Conservation (phyloP, 75 land plant species). For the Chamaecyparis obtusa region DNA sequence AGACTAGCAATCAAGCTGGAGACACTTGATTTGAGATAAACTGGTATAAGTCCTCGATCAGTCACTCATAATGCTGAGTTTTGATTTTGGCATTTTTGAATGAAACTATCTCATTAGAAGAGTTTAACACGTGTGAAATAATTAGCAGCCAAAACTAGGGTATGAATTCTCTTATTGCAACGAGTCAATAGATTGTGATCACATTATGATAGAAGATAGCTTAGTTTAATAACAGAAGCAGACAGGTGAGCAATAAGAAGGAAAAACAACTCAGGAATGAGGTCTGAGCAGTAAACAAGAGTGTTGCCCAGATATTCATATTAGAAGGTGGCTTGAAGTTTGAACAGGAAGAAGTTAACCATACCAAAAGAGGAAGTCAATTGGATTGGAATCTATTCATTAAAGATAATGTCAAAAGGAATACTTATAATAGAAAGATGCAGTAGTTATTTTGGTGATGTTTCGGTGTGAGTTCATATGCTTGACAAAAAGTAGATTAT, state of each 20-base stretch:
- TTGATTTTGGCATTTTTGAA: not conserved
- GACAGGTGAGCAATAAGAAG: not conserved
- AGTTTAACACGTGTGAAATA: not conserved
- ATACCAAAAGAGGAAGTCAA: not conserved
- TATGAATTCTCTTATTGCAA: not conserved
- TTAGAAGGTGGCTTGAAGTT: not conserved
- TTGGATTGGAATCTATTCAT: not conserved
- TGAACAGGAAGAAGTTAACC: not conserved
- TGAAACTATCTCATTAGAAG: not conserved
- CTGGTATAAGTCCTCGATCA: not conserved
- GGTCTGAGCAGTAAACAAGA: not conserved
- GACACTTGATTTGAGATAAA: not conserved
- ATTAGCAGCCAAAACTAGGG: not conserved
- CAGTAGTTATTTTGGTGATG: not conserved
- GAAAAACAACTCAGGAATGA: not conserved
- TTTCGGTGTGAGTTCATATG: not conserved
- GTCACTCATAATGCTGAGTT: not conserved
- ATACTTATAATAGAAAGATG: not conserved
- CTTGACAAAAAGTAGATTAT: not conserved
- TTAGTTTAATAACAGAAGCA: not conserved
- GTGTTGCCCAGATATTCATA: not conserved
- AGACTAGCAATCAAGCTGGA: not conserved
- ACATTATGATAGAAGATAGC: not conserved
- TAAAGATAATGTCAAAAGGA: not conserved
- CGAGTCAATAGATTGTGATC: too few species aligned